These are phyloP conservation scores for Emericellopsis terricola DNA, from an alignment of 495 filamentous ascomycete species.

Conservation along the genomic window DNA sequence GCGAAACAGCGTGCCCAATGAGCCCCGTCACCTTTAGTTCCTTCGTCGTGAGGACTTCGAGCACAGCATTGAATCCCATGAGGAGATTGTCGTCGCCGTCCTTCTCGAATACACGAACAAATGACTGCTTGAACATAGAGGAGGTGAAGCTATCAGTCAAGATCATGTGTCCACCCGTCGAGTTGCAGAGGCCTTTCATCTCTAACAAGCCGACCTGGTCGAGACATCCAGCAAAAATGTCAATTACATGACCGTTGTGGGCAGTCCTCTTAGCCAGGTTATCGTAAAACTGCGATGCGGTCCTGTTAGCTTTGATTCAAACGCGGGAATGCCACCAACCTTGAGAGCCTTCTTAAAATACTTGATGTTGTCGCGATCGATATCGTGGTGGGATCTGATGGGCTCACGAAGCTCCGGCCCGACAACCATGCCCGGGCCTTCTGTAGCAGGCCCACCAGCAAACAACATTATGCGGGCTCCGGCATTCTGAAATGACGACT, in stretches of 20 bases:
- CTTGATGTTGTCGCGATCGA: slow-evolving; percentile 97
- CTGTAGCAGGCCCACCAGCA: slow-evolving; percentile 85
- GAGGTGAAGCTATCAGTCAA: slow-evolving; percentile 97
- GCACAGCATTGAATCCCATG: slow-evolving; percentile 96
- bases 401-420: slow-evolving; percentile 93
- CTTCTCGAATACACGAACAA: slow-evolving; percentile 93
- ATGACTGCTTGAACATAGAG: slow-evolving; percentile 99
- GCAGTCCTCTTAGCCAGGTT: slow-evolving; percentile 88
- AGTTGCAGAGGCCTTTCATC: slow-evolving; percentile 97
- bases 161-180: slow-evolving; percentile 95
- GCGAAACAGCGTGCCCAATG: slow-evolving; percentile 87
- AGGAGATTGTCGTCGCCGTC: slow-evolving; percentile 84
- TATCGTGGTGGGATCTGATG: slow-evolving; percentile 97
- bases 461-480: slow-evolving; percentile 96
- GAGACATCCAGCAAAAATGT: slow-evolving; percentile 95
- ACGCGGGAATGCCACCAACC: no score
- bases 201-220: slow-evolving; percentile 96
- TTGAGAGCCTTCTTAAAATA: slow-evolving; percentile 99
- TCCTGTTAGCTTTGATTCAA: slow-evolving; percentile 13
- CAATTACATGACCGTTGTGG: slow-evolving; percentile 92
- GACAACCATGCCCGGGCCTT: slow-evolving; percentile 93
- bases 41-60: slow-evolving; percentile 95
- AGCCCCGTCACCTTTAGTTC: slow-evolving; percentile 97
- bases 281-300: slow-evolving; percentile 73
- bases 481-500: slow-evolving; percentile 88